Percentiles rank a stretch among this genome's conserved stretches.
Conservation (phyloP, 331 rosid genomes). For the Erythrophleum ivorense region DNA sequence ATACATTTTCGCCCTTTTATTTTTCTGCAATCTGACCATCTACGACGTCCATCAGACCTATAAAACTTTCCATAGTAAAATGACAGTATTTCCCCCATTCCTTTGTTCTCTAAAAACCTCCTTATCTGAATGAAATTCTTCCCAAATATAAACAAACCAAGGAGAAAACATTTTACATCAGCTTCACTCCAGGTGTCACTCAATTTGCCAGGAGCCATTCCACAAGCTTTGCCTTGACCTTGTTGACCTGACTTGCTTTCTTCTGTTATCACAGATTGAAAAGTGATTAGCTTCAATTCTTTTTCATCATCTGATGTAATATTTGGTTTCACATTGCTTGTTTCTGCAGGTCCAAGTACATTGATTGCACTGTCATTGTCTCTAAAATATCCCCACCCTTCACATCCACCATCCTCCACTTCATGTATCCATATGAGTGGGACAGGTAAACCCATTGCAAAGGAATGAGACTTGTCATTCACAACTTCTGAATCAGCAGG, state of each 20-base stretch:
- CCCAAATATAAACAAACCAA: constrained; percentile 79
- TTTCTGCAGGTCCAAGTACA: constrained; percentile 38
- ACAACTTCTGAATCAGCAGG: constrained; percentile 48
- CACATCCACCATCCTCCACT: constrained; percentile 36
- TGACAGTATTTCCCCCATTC: constrained; percentile 63
- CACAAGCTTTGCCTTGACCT: constrained; percentile 35
- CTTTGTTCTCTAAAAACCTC: constrained; percentile 65
- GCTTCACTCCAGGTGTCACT: constrained; percentile 62
- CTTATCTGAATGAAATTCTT: constrained; percentile 64
- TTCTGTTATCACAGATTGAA: constrained; percentile 27
- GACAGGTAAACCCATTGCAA: constrained; percentile 65
- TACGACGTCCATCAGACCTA: constrained; percentile 58
- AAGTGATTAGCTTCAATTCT: constrained; percentile 33
- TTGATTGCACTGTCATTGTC: constrained; percentile 38
- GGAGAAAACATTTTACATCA: constrained; percentile 66
- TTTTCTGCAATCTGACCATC: constrained; percentile 77
- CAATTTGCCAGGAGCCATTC: constrained; percentile 50
- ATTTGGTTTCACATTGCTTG: constrained; percentile 41
- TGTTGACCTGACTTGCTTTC: constrained; percentile 34
- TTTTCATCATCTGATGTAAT: constrained; percentile 26
- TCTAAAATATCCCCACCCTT: constrained; percentile 16
- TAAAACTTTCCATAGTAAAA: constrained; percentile 84
- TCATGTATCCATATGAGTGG: constrained; percentile 51
- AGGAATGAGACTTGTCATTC: constrained; percentile 41
- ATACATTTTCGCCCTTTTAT: constrained; percentile 61